Evolutionary conservation across 352 stramenopile genomes (phyloP).

Genomic region (Globisporangium solare): DNA sequence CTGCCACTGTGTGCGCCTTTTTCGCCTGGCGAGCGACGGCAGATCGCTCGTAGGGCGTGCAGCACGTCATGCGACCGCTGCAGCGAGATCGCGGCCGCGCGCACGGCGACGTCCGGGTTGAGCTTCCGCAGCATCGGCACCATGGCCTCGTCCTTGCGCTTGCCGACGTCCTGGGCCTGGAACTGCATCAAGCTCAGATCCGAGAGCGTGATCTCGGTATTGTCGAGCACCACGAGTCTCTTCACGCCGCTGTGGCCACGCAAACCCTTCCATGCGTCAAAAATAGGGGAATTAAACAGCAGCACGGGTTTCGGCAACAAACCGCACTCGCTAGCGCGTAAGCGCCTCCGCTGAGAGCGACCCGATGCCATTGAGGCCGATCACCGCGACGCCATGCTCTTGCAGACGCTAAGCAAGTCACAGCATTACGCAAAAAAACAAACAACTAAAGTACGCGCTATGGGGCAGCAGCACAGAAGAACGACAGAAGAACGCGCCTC

Average conservation of each 20-base stretch:
- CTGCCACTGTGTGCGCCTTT: conserved; percentile 5
- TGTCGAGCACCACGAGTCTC: conserved; percentile 30
- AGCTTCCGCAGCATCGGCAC: conserved; percentile 17
- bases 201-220: conserved; percentile 12
- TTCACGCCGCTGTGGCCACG: conserved; percentile 30
- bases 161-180: conserved; percentile 26
- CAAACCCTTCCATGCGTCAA: not conserved
- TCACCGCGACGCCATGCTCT: conserved; percentile 26
- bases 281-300: not conserved
- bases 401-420: conserved; percentile 19
- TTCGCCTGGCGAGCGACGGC: not conserved
- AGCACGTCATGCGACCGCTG: conserved; percentile 7
- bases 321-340: conserved; percentile 30
- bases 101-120: conserved; percentile 30
- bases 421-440: not conserved
- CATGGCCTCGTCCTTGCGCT: conserved; percentile 25
- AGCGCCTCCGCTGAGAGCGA: conserved; percentile 34
- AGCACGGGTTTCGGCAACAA: not conserved
- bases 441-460: not conserved
- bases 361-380: conserved; percentile 43
- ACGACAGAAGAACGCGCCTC: conserved; percentile 18
- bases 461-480: not conserved
- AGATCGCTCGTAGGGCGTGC: conserved; percentile 8
- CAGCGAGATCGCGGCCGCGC: conserved; percentile 14
- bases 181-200: conserved; percentile 40